Evolutionary conservation across 1,284 basidiomycete species (phyloP).

Genomic region (Ceratobasidium sp.): DNA sequence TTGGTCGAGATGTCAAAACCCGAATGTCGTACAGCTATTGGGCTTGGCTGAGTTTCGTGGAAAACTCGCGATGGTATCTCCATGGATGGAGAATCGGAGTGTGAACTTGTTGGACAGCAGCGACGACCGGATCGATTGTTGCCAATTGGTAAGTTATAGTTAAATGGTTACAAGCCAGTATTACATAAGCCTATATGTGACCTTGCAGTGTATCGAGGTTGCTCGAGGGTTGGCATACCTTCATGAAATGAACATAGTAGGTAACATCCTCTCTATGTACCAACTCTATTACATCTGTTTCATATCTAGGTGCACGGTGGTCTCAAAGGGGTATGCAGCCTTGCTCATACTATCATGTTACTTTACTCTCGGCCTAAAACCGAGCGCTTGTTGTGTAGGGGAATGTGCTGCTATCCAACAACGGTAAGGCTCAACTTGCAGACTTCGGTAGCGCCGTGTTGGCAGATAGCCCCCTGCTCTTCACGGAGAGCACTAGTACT

Average conservation of each 20-base stretch:
- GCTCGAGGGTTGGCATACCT: slow-evolving; percentile 11
- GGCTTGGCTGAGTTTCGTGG: slow-evolving; percentile 1
- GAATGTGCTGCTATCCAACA: slow-evolving; percentile 2
- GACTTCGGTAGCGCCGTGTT: background rate
- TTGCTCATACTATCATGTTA: background rate
- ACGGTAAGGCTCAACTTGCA: background rate
- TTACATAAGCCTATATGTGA: background rate
- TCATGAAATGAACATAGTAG: slow-evolving; percentile 1
- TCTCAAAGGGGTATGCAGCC: background rate
- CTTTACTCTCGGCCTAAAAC: background rate
- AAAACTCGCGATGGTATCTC: no score
- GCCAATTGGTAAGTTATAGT: background rate
- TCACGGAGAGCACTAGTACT: background rate
- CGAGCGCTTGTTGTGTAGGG: background rate
- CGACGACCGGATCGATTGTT: background rate
- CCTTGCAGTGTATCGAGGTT: background rate
- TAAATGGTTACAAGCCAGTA: background rate
- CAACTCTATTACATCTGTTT: background rate
- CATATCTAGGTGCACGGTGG: background rate
- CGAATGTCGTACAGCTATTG: background rate
- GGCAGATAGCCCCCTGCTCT: background rate
- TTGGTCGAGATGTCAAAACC: slow-evolving; percentile 18
- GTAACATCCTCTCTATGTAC: background rate
- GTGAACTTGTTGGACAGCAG: background rate
- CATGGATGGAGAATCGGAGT: no score